Evolutionary conservation across 352 stramenopile species (phyloP).

Genomic region (Phytophthora citrophthora): DNA sequence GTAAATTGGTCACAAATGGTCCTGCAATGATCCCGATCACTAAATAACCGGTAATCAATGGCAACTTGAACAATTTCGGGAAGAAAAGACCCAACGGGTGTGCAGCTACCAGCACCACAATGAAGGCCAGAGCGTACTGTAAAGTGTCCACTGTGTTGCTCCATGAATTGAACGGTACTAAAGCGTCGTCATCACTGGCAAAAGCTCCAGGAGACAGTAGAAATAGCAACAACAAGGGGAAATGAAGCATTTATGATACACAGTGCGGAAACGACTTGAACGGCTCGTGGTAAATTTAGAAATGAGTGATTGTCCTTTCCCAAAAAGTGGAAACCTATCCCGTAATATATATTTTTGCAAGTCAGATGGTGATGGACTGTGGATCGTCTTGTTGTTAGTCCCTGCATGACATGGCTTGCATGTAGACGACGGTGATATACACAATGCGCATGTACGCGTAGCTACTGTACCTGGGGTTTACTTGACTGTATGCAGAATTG

Average conservation of each 20-base stretch:
- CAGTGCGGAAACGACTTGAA: neutral
- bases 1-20: constrained; percentile 32
- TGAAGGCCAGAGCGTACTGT: constrained; percentile 51
- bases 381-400: neutral
- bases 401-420: neutral
- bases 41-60: constrained; percentile 33
- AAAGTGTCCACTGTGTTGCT: constrained; percentile 53
- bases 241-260: neutral
- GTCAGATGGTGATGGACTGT: neutral
- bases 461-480: no score
- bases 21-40: constrained; percentile 33
- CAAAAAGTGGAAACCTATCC: neutral
- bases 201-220: neutral
- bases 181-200: constrained; percentile 22
- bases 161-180: constrained; percentile 52
- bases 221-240: constrained; percentile 3
- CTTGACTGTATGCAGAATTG: no score
- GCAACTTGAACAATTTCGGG: constrained; percentile 34
- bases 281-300: constrained; percentile 11
- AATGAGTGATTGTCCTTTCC: constrained; percentile 1
- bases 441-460: no score
- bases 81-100: constrained; percentile 36
- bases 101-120: constrained; percentile 52
- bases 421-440: neutral
- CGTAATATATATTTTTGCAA: neutral